Percentiles rank a stretch among this genome's conserved stretches.
These are phyloP conservation scores for Vitis amurensis DNA, from an alignment of 164 flowering plant species.

Conservation along the genomic window DNA sequence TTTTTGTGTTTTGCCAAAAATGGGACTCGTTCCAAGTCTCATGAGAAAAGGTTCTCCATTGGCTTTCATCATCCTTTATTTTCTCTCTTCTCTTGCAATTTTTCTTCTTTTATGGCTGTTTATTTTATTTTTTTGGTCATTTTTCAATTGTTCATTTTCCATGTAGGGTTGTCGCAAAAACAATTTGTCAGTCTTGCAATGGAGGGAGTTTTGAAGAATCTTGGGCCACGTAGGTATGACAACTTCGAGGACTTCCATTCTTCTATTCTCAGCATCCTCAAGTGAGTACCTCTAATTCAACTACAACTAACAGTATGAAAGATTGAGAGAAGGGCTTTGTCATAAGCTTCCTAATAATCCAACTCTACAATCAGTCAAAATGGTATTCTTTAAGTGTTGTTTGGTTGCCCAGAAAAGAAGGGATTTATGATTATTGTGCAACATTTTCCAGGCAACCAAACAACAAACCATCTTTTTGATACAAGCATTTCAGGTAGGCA, in stretches of 20 bases:
- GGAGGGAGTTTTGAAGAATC: not conserved
- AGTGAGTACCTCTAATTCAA: constrained; percentile 18
- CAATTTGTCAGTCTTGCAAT: constrained; percentile 33
- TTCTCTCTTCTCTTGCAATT: not conserved
- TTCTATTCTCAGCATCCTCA: constrained; percentile 66
- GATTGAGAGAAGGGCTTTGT: too few species aligned
- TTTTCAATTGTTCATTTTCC: too few species aligned
- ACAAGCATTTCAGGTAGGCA: too few species aligned
- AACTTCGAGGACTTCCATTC: constrained; percentile 49
- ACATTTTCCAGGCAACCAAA: too few species aligned
- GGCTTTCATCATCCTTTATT: not conserved
- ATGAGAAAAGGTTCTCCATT: constrained; percentile 17
- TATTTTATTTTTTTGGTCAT: too few species aligned
- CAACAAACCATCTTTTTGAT: too few species aligned
- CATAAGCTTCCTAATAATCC: constrained; percentile 8
- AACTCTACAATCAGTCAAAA: not conserved
- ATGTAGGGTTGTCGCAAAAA: constrained; percentile 34
- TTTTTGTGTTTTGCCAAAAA: not conserved
- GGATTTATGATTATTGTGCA: too few species aligned
- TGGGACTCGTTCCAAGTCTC: constrained; percentile 31
- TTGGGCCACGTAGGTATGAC: too few species aligned
- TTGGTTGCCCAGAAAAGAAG: too few species aligned
- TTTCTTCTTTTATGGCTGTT: not conserved
- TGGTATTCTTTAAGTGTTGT: not conserved
- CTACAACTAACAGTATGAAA: too few species aligned